Evolutionary conservation across 2,329 filamentous ascomycete genomes (phyloP).

Genomic region (Clonostachys solani): DNA sequence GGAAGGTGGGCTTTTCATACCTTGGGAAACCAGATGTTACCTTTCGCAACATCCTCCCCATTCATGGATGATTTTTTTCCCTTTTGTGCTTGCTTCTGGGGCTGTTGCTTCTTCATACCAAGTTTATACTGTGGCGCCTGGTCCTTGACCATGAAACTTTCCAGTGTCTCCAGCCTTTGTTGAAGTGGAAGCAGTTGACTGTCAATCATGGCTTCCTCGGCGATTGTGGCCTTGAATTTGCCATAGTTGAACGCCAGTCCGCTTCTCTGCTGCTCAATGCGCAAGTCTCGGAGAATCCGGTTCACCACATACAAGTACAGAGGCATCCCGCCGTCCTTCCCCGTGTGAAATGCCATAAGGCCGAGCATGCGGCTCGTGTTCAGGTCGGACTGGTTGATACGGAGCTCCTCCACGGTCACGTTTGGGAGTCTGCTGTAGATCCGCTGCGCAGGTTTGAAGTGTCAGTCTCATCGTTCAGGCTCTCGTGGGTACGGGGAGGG

Average conservation of each 20-base stretch:
- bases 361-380: conserved; percentile 55
- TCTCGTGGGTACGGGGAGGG: not conserved
- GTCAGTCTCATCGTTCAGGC: not conserved
- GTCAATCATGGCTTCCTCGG: conserved; percentile 29
- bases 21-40: conserved; percentile 11
- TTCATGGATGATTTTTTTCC: not conserved
- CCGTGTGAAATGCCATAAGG: conserved; percentile 49
- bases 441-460: conserved; percentile 11
- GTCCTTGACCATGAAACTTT: conserved; percentile 45
- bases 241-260: conserved; percentile 41
- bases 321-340: conserved; percentile 40
- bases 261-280: conserved; percentile 33
- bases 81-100: not conserved
- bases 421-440: conserved; percentile 36
- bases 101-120: not conserved
- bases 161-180: conserved; percentile 36
- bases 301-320: conserved; percentile 55
- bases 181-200: conserved; percentile 49
- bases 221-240: conserved; percentile 31
- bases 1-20: conserved; percentile 3
- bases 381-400: conserved; percentile 45
- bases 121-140: conserved; percentile 4
- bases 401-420: conserved; percentile 43
- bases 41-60: not conserved
- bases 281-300: conserved; percentile 53